Evolutionary conservation across 2,329 filamentous ascomycete species (phyloP).

Genomic region (Aureobasidium sp.): DNA sequence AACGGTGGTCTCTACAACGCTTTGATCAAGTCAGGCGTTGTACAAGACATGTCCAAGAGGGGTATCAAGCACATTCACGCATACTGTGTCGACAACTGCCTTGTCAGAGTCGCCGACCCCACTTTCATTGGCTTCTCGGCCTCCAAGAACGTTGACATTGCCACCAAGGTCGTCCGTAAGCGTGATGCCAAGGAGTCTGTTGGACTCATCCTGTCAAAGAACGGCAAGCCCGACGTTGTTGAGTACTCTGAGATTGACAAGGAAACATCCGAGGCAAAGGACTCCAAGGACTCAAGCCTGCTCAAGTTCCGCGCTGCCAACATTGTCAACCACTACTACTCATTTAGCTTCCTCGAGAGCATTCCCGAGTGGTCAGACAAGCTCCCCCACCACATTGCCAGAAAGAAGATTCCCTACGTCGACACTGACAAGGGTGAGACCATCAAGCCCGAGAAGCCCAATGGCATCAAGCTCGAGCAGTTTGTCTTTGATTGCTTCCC

Average conservation of each 20-base stretch:
- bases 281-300: slow-evolving; percentile 69
- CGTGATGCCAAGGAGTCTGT: slow-evolving; percentile 93
- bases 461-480: slow-evolving; percentile 98
- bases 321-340: slow-evolving; percentile 99
- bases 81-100: slow-evolving; percentile 98
- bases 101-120: slow-evolving; percentile 97
- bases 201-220: slow-evolving; percentile 88
- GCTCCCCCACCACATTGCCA: slow-evolving; percentile 89
- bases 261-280: slow-evolving; percentile 80
- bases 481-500: slow-evolving; percentile 99
- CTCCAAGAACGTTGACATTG: slow-evolving; percentile 82
- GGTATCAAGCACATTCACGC: slow-evolving; percentile 93
- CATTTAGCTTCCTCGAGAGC: slow-evolving; percentile 81
- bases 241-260: slow-evolving; percentile 97
- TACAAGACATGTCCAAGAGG: slow-evolving; percentile 80
- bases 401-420: slow-evolving; percentile 94
- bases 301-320: slow-evolving; percentile 97
- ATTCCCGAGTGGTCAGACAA: slow-evolving; percentile 81
- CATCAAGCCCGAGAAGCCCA: slow-evolving; percentile 88
- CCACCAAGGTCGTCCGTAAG: slow-evolving; percentile 99
- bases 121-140: slow-evolving; percentile 92
- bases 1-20: slow-evolving; percentile 97
- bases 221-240: slow-evolving; percentile 92
- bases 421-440: slow-evolving; percentile 63
- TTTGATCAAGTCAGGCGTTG: slow-evolving; percentile 69